Conservation (phyloP, 164 flowering plant genomes). For the Chimonanthus praecox region DNA sequence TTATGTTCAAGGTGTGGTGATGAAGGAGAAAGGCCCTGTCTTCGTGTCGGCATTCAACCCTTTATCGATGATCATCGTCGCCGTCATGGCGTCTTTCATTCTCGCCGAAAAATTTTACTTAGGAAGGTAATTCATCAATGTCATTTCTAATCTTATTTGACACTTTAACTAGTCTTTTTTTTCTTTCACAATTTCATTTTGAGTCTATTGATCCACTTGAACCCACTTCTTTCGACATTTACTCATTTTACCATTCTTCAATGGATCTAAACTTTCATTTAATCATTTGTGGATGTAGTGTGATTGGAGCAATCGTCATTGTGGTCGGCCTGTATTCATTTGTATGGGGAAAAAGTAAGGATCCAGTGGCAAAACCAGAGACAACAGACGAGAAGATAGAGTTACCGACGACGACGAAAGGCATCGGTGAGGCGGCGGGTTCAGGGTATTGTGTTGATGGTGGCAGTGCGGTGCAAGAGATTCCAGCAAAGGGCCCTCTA, state of each 20-base stretch:
- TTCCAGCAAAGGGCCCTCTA: constrained; percentile 4
- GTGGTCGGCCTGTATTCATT: constrained; percentile 50
- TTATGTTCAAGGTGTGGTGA: constrained; percentile 74
- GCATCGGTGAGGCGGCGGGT: too few relatives aligned
- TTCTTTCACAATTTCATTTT: too few relatives aligned
- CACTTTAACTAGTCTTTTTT: too few relatives aligned
- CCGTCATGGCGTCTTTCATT: constrained; percentile 50
- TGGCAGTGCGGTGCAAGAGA: neutral
- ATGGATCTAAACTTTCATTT: neutral
- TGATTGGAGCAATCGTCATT: constrained; percentile 47
- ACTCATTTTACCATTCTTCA: neutral
- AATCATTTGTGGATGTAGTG: constrained; percentile 16
- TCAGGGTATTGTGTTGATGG: neutral
- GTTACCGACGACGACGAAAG: constrained; percentile 21
- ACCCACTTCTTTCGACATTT: too few relatives aligned
- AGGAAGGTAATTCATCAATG: constrained; percentile 53
- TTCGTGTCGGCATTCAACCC: constrained; percentile 86
- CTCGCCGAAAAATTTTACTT: constrained; percentile 64
- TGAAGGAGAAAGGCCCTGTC: constrained; percentile 70
- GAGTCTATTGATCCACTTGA: too few relatives aligned
- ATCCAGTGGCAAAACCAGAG: constrained; percentile 7
- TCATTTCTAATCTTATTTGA: neutral
- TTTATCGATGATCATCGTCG: constrained; percentile 74
- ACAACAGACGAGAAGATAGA: constrained; percentile 17
- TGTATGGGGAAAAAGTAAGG: constrained; percentile 67